A percentile compares a stretch with the other conserved stretches of the same genome.
Conservation (phyloP, 2,329 filamentous ascomycete genomes). For the Cordyceps militaris region DNA sequence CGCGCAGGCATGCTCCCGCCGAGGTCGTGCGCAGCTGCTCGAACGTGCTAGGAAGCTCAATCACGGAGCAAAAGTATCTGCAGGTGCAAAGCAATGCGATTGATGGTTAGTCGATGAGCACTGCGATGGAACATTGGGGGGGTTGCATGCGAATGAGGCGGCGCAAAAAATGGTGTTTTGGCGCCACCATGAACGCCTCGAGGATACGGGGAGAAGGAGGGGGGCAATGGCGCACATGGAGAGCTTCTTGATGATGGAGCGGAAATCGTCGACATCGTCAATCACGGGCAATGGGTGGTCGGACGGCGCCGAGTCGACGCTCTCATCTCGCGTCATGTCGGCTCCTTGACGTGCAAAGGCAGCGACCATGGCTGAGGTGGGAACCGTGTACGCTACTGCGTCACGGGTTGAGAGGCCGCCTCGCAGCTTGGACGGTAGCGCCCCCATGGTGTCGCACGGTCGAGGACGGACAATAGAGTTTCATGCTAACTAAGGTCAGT, state of each 20-base stretch:
- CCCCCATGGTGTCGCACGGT: not conserved
- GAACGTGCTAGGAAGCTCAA: constrained; percentile 61
- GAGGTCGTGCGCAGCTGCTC: constrained; percentile 65
- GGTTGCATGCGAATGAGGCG: not conserved
- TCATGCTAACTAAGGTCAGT: not conserved
- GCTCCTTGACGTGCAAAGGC: not conserved
- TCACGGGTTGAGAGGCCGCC: not conserved
- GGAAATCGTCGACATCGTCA: constrained; percentile 51
- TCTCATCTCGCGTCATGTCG: constrained; percentile 9
- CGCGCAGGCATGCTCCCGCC: constrained; percentile 49
- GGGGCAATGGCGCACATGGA: constrained; percentile 42
- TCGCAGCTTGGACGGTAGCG: not conserved
- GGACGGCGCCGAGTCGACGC: constrained; percentile 16
- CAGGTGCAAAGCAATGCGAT: not conserved
- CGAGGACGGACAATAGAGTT: not conserved
- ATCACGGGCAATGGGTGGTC: constrained; percentile 48
- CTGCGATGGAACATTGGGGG: too few relatives aligned
- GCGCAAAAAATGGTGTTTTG: not conserved
- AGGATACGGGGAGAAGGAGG: too few relatives aligned
- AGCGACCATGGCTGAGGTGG: not conserved
- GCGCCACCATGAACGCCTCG: too few relatives aligned
- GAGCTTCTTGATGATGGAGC: constrained; percentile 59
- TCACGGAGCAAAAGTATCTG: constrained; percentile 56
- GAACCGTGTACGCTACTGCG: not conserved
- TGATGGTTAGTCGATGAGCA: not conserved